These are phyloP conservation scores for Ophiocordyceps unilateralis DNA, from an alignment of 2,329 filamentous ascomycete species.

Conservation along the genomic window DNA sequence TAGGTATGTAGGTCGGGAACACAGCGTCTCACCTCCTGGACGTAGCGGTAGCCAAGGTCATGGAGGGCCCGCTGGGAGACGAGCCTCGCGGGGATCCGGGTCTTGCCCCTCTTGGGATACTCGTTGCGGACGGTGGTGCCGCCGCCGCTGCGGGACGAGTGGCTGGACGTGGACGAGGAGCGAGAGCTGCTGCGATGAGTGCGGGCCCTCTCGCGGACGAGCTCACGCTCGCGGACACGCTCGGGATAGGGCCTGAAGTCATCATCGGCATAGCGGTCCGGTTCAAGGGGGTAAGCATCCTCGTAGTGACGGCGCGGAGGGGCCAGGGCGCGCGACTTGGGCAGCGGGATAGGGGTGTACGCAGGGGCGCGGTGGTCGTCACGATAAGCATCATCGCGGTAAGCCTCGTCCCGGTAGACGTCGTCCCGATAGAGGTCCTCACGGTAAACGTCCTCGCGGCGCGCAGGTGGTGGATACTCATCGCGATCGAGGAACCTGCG, in stretches of 20 bases:
- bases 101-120: constrained; percentile 75
- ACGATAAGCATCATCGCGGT: neutral
- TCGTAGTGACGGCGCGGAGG: constrained; percentile 44
- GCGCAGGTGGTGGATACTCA: constrained; percentile 44
- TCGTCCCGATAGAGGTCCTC: constrained; percentile 17
- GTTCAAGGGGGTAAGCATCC: constrained; percentile 51
- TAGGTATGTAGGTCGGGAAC: no score
- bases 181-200: constrained; percentile 24
- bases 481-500: constrained; percentile 34
- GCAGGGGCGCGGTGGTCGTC: constrained; percentile 25
- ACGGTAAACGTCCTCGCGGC: constrained; percentile 26
- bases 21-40: constrained; percentile 52
- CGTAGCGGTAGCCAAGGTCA: constrained; percentile 71
- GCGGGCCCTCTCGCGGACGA: constrained; percentile 26
- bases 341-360: constrained; percentile 50
- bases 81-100: constrained; percentile 64
- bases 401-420: neutral
- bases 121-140: constrained; percentile 38
- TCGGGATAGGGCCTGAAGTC: constrained; percentile 48
- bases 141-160: constrained; percentile 27
- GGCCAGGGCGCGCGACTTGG: constrained; percentile 42
- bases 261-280: constrained; percentile 53
- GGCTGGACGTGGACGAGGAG: constrained; percentile 26
- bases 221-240: constrained; percentile 43
- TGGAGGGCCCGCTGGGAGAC: constrained; percentile 68